Evolutionary conservation across 768 basidiomycete genomes (phyloP).

Genomic region (Collybiopsis luxurians): DNA sequence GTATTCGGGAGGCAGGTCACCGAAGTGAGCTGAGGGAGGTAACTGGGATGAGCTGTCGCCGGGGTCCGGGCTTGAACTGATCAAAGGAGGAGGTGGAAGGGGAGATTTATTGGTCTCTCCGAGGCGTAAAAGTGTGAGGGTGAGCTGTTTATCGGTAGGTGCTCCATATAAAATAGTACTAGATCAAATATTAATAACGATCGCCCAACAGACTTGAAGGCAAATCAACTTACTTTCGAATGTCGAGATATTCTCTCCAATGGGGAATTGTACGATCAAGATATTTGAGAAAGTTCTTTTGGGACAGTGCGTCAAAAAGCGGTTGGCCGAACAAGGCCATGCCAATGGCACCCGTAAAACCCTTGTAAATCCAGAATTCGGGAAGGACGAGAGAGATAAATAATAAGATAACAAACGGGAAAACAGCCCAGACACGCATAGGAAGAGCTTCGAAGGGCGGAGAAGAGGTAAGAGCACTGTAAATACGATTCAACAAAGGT

Average conservation of each 20-base stretch:
- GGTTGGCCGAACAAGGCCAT: slow-evolving; percentile 40
- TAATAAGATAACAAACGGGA: slow-evolving; percentile 25
- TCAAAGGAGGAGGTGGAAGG: slow-evolving; percentile 32
- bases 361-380: slow-evolving; percentile 26
- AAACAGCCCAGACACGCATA: slow-evolving; percentile 26
- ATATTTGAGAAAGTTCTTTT: slow-evolving; percentile 15
- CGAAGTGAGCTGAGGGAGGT: not conserved
- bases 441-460: slow-evolving; percentile 28
- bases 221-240: slow-evolving; percentile 29
- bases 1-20: not conserved
- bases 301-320: slow-evolving; percentile 19
- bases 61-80: not conserved
- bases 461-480: slow-evolving; percentile 34
- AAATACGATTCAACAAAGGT: not conserved
- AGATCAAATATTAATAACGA: not conserved
- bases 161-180: slow-evolving; percentile 36
- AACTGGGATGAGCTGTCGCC: not conserved
- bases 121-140: slow-evolving; percentile 37
- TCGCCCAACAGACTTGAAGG: not conserved
- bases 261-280: slow-evolving; percentile 30
- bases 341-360: slow-evolving; percentile 27
- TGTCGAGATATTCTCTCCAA: slow-evolving; percentile 33
- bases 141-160: slow-evolving; percentile 43
- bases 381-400: slow-evolving; percentile 25
- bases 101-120: slow-evolving; percentile 36